phyloP scores from a whole-genome alignment of 768 basidiomycete genomes.

The Russula emetica region DNA sequence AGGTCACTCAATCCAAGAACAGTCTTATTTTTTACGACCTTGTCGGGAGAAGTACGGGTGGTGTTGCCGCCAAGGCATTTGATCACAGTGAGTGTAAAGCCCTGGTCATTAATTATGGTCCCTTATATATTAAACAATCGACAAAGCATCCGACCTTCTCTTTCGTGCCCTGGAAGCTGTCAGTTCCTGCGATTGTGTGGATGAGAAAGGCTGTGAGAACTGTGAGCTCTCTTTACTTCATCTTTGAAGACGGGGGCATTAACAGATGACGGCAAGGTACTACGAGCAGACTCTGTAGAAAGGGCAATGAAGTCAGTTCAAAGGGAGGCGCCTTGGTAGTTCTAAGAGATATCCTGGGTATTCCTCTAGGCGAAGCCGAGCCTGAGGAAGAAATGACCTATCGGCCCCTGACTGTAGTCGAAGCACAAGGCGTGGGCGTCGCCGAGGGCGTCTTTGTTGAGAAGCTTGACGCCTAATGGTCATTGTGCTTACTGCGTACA shows the following conservation, averaged over 20 bases:
- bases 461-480: conserved; percentile 5
- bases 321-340: conserved; percentile 72
- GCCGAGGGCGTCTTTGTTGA: conserved; percentile 21
- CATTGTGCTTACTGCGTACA: neutral
- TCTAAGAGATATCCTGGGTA: conserved; percentile 54
- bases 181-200: conserved; percentile 56
- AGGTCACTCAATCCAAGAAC: neutral
- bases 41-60: conserved; percentile 57
- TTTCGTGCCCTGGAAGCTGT: conserved; percentile 53
- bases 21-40: conserved; percentile 82
- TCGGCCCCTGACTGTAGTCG: conserved; percentile 49
- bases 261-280: conserved; percentile 48
- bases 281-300: conserved; percentile 58
- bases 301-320: conserved; percentile 67
- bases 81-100: conserved; percentile 57
- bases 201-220: conserved; percentile 55
- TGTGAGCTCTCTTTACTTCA: conserved; percentile 44
- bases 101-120: neutral
- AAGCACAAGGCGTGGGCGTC: conserved; percentile 46
- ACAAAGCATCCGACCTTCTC: conserved; percentile 52
- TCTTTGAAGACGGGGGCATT: neutral
- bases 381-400: conserved; percentile 24
- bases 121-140: neutral
- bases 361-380: conserved; percentile 38
- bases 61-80: conserved; percentile 73